These are phyloP conservation scores for Pyrus hybrid DNA, from an alignment of 331 rosid genomes.

Conservation along the genomic window DNA sequence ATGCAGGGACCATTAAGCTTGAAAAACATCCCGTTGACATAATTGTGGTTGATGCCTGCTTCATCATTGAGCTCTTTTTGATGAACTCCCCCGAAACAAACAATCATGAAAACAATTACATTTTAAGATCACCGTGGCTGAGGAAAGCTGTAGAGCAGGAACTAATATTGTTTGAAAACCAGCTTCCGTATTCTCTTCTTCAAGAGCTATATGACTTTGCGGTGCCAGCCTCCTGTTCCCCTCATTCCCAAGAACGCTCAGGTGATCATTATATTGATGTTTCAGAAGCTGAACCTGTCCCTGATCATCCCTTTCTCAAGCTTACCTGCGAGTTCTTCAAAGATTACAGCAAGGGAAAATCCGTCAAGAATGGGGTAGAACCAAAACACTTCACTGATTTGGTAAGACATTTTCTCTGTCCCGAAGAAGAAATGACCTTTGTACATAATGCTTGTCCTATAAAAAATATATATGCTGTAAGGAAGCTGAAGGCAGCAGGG, in stretches of 20 bases:
- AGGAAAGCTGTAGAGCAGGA: neutral
- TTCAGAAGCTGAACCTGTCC: no score
- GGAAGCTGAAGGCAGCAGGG: conserved; percentile 11
- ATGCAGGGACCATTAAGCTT: neutral
- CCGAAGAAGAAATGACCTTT: neutral
- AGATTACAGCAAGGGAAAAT: no score
- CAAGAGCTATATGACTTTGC: neutral
- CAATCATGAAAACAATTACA: neutral
- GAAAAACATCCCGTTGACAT: neutral
- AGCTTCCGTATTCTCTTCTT: conserved; percentile 9
- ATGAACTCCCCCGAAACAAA: rapidly evolving
- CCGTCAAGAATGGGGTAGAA: no score
- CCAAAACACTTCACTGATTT: no score
- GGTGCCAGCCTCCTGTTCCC: neutral
- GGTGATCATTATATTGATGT: neutral
- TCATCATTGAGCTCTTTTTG: conserved; percentile 9
- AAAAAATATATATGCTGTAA: neutral
- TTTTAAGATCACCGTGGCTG: neutral
- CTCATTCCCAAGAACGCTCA: neutral
- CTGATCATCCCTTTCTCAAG: no score
- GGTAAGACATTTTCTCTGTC: no score
- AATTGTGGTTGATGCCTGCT: neutral
- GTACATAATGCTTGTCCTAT: neutral
- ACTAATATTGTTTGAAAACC: conserved; percentile 12
- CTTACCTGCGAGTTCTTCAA: no score